A percentile compares a stretch with the other conserved stretches of the same genome.
phyloP scores from a whole-genome alignment of 768 basidiomycete genomes.

The Agaricus blazei region DNA sequence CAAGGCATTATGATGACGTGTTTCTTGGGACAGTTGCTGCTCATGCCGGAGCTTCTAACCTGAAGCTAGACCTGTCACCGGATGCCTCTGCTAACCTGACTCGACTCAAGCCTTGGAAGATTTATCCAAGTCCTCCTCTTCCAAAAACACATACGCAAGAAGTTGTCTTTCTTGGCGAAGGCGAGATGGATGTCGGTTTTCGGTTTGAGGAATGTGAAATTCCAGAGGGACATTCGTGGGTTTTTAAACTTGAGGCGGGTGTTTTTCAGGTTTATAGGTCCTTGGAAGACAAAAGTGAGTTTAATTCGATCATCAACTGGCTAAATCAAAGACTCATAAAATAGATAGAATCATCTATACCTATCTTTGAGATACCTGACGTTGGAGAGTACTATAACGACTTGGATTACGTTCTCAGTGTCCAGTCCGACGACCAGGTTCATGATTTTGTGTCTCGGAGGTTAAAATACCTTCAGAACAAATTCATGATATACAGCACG shows the following conservation, averaged over 20 bases:
- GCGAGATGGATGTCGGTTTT: conserved; percentile 44
- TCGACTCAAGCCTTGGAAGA: conserved; percentile 62
- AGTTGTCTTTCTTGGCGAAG: conserved; percentile 37
- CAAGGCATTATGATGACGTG: conserved; percentile 79
- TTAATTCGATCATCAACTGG: not conserved
- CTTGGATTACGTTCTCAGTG: conserved; percentile 83
- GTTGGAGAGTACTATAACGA: conserved; percentile 96
- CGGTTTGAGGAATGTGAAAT: conserved; percentile 66
- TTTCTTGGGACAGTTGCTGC: conserved; percentile 67
- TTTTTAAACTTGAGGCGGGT: conserved; percentile 80
- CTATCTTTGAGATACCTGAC: conserved; percentile 73
- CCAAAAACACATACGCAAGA: conserved; percentile 93
- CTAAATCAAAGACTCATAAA: not conserved
- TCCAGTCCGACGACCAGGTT: conserved; percentile 92
- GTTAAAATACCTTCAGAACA: conserved; percentile 86
- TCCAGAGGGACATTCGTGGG: conserved; percentile 59
- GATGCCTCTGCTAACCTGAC: conserved; percentile 20
- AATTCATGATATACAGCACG: conserved; percentile 90
- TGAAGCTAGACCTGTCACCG: conserved; percentile 49
- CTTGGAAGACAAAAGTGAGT: conserved; percentile 24
- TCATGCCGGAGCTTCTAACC: conserved; percentile 58
- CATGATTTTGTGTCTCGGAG: conserved; percentile 93
- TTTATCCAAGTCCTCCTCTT: conserved; percentile 90
- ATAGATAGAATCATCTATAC: conserved; percentile 30
- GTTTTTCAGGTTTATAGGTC: conserved; percentile 80